Evolutionary conservation across 2,329 filamentous ascomycete species (phyloP).

Genomic region (Xylariaceae sp.): DNA sequence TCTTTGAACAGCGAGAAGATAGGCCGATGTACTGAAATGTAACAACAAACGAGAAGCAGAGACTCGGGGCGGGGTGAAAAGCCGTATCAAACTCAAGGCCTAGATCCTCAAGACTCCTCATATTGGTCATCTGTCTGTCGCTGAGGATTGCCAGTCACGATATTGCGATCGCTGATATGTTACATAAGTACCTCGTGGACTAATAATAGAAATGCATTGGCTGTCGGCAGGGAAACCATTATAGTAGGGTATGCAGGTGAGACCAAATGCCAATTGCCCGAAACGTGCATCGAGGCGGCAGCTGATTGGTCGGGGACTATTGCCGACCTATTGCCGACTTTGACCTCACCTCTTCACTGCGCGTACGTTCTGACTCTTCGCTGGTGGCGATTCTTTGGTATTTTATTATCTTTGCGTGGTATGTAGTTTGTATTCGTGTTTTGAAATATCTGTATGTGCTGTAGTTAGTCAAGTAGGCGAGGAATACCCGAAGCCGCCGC

Average conservation of each 20-base stretch:
- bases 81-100: not conserved
- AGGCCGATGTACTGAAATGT: too few relatives aligned
- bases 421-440: not conserved
- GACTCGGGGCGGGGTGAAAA: not conserved
- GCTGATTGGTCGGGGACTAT: slow-evolving; percentile 6
- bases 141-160: not conserved
- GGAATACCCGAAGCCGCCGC: too few relatives aligned
- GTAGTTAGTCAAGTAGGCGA: too few relatives aligned
- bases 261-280: slow-evolving; percentile 6
- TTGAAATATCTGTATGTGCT: too few relatives aligned
- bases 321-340: too few relatives aligned
- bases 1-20: too few relatives aligned
- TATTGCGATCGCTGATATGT: not conserved
- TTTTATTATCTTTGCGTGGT: not conserved
- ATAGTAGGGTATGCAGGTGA: not conserved
- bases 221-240: slow-evolving; percentile 1
- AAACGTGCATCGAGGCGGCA: slow-evolving; percentile 10
- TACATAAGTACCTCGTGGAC: slow-evolving; percentile 3
- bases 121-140: not conserved
- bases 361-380: not conserved
- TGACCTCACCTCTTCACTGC: not conserved
- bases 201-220: slow-evolving; percentile 12
- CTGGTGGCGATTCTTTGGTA: not conserved
- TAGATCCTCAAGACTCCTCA: not conserved
- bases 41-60: too few relatives aligned